phyloP scores from a whole-genome alignment of 257 asterid genomes.

The Solanum paucissectum region DNA sequence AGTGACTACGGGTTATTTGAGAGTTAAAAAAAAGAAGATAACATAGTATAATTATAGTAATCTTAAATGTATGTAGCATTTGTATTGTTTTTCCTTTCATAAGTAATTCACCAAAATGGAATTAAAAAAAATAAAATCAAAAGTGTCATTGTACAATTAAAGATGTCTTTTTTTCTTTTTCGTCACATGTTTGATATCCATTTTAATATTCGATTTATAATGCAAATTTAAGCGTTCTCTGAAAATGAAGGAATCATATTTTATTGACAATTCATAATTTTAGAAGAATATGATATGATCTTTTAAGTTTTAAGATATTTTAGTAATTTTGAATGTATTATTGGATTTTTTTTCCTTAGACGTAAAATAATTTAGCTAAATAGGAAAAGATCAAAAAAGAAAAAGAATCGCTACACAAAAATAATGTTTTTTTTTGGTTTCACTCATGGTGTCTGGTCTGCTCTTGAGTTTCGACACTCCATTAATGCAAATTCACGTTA shows the following conservation, averaged over 20 bases:
- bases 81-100: background rate
- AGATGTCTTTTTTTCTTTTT: too few relatives aligned
- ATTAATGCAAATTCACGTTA: background rate
- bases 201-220: too few relatives aligned
- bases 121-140: too few relatives aligned
- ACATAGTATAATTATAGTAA: too few relatives aligned
- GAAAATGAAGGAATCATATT: background rate
- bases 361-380: background rate
- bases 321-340: background rate
- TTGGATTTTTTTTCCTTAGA: background rate
- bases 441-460: background rate
- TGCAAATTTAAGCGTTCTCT: background rate
- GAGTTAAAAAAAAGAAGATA: too few relatives aligned
- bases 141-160: too few relatives aligned
- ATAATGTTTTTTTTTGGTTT: background rate
- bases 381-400: background rate
- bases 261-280: background rate
- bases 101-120: background rate
- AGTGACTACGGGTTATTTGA: rapidly evolving
- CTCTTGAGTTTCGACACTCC: background rate
- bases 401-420: background rate
- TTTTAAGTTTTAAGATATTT: background rate
- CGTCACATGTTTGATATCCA: too few relatives aligned
- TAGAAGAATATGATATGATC: background rate
- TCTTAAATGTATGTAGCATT: background rate